Percentiles rank a stretch among this genome's conserved stretches.
These are phyloP conservation scores for Talaromyces marneffei DNA, from an alignment of 2,329 filamentous ascomycete species.

Conservation along the genomic window DNA sequence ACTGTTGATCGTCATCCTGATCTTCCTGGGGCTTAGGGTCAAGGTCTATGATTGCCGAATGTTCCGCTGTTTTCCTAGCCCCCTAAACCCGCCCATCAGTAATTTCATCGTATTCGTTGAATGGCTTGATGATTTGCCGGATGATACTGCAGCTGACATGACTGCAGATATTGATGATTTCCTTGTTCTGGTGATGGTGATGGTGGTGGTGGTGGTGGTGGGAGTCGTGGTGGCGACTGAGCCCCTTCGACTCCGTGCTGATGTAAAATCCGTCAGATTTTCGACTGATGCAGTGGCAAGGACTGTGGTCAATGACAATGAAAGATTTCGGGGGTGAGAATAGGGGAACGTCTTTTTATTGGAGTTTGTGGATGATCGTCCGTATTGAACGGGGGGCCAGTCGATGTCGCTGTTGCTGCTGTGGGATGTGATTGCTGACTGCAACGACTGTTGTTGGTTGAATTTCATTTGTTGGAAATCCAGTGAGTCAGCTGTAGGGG, in stretches of 20 bases:
- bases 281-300: conserved; percentile 3
- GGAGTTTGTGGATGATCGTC: not conserved
- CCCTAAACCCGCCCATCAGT: conserved; percentile 14
- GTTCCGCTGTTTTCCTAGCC: conserved; percentile 9
- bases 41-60: not conserved
- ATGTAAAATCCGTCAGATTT: not conserved
- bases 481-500: not conserved
- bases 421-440: not conserved
- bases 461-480: not conserved
- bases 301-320: not conserved
- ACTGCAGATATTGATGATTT: conserved; percentile 1
- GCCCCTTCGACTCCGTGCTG: not conserved
- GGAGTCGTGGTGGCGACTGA: not conserved
- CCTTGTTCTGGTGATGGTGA: not conserved
- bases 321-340: conserved; percentile 2
- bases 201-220: not conserved
- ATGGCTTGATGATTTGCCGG: not conserved
- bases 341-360: not conserved
- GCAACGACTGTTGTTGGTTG: not conserved
- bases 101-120: conserved; percentile 11
- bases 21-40: not conserved
- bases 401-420: not conserved
- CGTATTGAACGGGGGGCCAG: conserved; percentile 4
- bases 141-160: not conserved
- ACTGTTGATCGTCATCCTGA: not conserved